phyloP scores from a whole-genome alignment of 2,329 filamentous ascomycete genomes.

The Curvularia eragrostidis region DNA sequence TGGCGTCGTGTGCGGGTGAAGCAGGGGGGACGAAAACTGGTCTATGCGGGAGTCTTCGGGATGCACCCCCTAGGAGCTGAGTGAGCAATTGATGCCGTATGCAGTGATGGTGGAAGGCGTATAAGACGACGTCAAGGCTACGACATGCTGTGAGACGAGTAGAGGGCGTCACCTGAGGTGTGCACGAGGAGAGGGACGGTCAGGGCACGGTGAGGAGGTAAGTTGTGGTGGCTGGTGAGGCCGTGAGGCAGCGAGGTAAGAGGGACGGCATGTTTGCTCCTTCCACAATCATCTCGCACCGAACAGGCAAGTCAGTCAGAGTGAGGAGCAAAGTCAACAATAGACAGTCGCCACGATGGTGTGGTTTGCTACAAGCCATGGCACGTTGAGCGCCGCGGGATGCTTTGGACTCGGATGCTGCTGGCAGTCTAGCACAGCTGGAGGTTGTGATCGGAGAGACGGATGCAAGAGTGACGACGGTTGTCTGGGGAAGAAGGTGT shows the following conservation, averaged over 20 bases:
- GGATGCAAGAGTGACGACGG: not conserved
- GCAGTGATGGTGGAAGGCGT: slow-evolving; percentile 45
- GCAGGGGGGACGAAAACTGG: slow-evolving; percentile 18
- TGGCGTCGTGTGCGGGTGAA: slow-evolving; percentile 20
- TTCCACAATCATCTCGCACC: slow-evolving; percentile 7
- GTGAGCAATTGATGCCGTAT: slow-evolving; percentile 33
- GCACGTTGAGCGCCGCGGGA: too few relatives aligned
- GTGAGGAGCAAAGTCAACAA: not conserved
- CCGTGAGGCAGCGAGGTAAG: slow-evolving; percentile 10
- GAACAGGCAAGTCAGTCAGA: not conserved
- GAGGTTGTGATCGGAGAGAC: too few relatives aligned
- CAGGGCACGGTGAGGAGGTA: slow-evolving; percentile 11
- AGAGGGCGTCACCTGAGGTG: slow-evolving; percentile 36
- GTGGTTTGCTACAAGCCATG: not conserved
- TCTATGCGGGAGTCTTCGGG: slow-evolving; percentile 29
- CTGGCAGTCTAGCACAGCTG: too few relatives aligned
- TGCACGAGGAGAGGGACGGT: slow-evolving; percentile 15
- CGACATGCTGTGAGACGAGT: slow-evolving; percentile 40
- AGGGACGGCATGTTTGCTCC: slow-evolving; percentile 11
- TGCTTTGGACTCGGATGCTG: too few relatives aligned
- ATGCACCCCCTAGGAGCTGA: not conserved
- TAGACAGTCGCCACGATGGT: not conserved
- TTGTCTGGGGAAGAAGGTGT: not conserved
- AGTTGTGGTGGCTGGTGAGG: not conserved
- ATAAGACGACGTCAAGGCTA: slow-evolving; percentile 50